Percentiles rank a stretch among this genome's conserved stretches.
phyloP scores from a whole-genome alignment of 306 rosid species.

The Lathyrus tuberosus region DNA sequence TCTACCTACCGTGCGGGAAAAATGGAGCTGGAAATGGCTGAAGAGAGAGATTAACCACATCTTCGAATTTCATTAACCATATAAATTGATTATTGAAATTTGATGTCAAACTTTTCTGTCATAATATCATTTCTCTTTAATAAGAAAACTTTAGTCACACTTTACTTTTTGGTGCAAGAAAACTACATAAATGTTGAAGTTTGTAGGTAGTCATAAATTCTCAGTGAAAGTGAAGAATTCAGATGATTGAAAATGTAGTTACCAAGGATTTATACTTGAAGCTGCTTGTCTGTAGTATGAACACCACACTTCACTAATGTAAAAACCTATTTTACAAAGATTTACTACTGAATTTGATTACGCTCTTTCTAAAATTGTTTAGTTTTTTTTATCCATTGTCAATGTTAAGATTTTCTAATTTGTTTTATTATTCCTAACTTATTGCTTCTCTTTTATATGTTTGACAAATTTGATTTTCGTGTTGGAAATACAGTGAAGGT shows the following conservation, averaged over 20 bases:
- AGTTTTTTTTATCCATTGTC: neutral
- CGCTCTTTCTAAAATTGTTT: neutral
- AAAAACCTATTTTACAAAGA: neutral
- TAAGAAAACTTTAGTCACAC: neutral
- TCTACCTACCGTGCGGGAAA: too few relatives aligned
- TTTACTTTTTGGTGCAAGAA: neutral
- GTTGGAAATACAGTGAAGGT: neutral
- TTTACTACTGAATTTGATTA: neutral
- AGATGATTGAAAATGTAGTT: too few relatives aligned
- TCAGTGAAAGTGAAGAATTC: too few relatives aligned
- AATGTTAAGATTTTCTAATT: neutral
- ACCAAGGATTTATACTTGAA: too few relatives aligned
- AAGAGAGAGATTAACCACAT: neutral
- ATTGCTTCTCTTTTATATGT: conserved; percentile 12
- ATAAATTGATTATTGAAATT: neutral
- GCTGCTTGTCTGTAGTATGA: neutral
- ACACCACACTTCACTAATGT: neutral
- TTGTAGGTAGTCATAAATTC: neutral
- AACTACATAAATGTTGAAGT: neutral
- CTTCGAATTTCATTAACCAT: neutral
- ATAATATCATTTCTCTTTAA: too few relatives aligned
- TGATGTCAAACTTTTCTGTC: too few relatives aligned
- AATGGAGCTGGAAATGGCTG: too few relatives aligned
- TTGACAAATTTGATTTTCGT: conserved; percentile 8
- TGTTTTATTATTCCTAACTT: neutral